phyloP scores from a whole-genome alignment of 2,329 filamentous ascomycete species.

The Elsinoe arachidis region DNA sequence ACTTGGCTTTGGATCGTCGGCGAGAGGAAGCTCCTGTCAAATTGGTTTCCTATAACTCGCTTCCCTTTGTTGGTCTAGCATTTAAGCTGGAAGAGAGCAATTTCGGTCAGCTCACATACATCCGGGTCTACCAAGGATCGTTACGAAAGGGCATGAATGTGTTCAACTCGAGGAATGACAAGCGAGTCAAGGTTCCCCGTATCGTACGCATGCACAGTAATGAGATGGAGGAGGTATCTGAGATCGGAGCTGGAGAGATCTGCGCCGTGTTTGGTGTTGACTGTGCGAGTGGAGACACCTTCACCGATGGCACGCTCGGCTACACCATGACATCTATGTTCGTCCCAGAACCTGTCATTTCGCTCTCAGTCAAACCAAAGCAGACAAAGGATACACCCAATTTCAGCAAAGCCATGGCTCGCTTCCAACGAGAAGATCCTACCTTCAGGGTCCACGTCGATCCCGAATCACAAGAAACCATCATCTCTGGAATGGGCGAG shows the following conservation, averaged over 20 bases:
- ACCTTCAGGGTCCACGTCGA: conserved; percentile 95
- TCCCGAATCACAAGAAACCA: conserved; percentile 85
- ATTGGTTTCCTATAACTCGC: conserved; percentile 82
- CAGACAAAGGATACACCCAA: conserved; percentile 82
- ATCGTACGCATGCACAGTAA: conserved; percentile 99
- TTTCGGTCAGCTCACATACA: conserved; percentile 96
- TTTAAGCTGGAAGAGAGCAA: conserved; percentile 99
- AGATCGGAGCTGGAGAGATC: conserved; percentile 93
- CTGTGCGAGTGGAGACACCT: conserved; percentile 94
- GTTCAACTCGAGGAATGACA: conserved; percentile 87
- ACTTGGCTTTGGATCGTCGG: conserved; percentile 77
- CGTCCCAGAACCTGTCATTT: conserved; percentile 96
- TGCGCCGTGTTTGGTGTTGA: conserved; percentile 98
- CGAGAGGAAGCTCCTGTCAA: conserved; percentile 72
- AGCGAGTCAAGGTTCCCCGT: conserved; percentile 92
- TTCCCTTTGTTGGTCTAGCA: conserved; percentile 89
- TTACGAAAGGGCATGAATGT: conserved; percentile 82
- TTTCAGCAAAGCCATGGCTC: conserved; percentile 97
- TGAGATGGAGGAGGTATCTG: conserved; percentile 93
- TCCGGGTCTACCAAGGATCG: conserved; percentile 92
- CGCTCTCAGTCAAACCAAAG: conserved; percentile 94
- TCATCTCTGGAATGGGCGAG: conserved; percentile 98
- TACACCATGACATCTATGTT: conserved; percentile 99
- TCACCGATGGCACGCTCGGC: conserved; percentile 84
- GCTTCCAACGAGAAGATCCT: conserved; percentile 96